phyloP scores from a whole-genome alignment of 169 alveolate genomes.

The Plasmodium chabaudi region DNA sequence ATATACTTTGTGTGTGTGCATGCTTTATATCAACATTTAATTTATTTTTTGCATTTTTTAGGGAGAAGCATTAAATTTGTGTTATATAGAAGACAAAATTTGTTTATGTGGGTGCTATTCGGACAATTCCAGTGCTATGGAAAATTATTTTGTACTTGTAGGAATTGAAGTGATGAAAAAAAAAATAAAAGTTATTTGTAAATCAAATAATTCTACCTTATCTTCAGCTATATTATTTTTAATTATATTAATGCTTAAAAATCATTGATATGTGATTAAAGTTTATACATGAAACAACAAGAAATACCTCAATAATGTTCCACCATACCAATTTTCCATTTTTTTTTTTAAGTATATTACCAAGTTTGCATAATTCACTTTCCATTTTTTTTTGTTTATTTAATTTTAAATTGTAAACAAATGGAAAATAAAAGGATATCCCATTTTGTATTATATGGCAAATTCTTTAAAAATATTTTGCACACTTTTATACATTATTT shows the following conservation, averaged over 20 bases:
- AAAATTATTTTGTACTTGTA: conserved; percentile 66
- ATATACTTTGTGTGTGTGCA: neutral
- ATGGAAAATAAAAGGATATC: neutral
- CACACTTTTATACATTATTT: neutral
- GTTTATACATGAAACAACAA: neutral
- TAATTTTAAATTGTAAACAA: neutral
- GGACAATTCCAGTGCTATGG: conserved; percentile 30
- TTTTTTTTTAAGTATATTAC: neutral
- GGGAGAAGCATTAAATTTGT: conserved; percentile 40
- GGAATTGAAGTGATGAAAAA: conserved; percentile 33
- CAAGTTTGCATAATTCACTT: neutral
- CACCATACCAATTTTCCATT: neutral
- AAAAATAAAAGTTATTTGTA: conserved; percentile 39
- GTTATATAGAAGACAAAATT: conserved; percentile 46
- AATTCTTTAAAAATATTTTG: too few relatives aligned
- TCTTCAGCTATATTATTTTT: conserved; percentile 69
- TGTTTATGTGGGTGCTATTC: conserved; percentile 52
- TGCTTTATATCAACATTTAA: neutral
- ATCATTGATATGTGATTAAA: conserved; percentile 13
- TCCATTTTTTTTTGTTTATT: neutral
- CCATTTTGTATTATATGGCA: too few relatives aligned
- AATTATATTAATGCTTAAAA: conserved; percentile 32
- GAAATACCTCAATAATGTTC: neutral
- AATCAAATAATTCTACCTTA: conserved; percentile 61
- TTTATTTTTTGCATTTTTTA: conserved; percentile 1